phyloP scores from a whole-genome alignment of 2,329 filamentous ascomycete genomes.

The Ascocoryne sarcoides region DNA sequence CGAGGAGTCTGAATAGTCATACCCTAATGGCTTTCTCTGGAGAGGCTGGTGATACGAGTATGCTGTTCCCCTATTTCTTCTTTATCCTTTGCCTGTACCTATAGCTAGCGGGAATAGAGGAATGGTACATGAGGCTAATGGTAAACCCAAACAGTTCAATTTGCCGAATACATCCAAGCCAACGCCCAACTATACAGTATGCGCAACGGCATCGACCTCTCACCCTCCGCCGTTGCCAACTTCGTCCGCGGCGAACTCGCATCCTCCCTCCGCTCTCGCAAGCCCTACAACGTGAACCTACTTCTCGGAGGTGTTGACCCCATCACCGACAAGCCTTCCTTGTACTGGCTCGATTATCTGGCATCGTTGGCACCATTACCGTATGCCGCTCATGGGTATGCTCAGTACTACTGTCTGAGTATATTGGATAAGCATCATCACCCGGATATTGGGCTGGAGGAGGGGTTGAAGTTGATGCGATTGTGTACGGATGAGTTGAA shows the following conservation, averaged over 20 bases:
- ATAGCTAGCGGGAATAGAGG: no score
- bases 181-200: slow-evolving; percentile 98
- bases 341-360: slow-evolving; percentile 98
- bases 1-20: slow-evolving; percentile 81
- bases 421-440: slow-evolving; percentile 98
- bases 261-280: slow-evolving; percentile 78
- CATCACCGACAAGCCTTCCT: slow-evolving; percentile 79
- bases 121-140: no score
- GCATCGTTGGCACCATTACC: slow-evolving; percentile 80
- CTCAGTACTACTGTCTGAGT: slow-evolving; percentile 97
- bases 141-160: slow-evolving; percentile 66
- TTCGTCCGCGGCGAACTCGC: slow-evolving; percentile 94
- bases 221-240: slow-evolving; percentile 78
- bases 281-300: slow-evolving; percentile 95
- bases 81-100: neutral
- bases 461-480: slow-evolving; percentile 84
- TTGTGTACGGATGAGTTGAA: slow-evolving; percentile 98
- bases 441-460: slow-evolving; percentile 79
- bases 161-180: slow-evolving; percentile 97
- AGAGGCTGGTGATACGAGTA: slow-evolving; percentile 92
- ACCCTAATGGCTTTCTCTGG: slow-evolving; percentile 92
- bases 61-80: slow-evolving; percentile 17
- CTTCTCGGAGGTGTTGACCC: slow-evolving; percentile 89
- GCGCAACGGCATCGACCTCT: slow-evolving; percentile 91
- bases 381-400: slow-evolving; percentile 96